phyloP scores from a whole-genome alignment of 441 rosid genomes.

The Adansonia grandidieri region DNA sequence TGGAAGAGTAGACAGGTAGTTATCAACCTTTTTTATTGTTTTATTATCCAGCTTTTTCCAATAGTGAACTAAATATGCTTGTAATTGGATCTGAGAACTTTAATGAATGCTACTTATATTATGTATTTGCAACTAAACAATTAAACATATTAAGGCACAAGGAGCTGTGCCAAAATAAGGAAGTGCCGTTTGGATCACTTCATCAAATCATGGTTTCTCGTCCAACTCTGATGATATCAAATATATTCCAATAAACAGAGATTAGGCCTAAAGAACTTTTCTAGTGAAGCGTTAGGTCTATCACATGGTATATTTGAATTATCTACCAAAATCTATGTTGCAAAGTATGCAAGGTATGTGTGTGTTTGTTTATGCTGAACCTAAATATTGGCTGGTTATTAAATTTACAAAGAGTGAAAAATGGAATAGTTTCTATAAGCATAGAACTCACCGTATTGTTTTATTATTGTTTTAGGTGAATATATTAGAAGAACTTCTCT shows the following conservation, averaged over 20 bases:
- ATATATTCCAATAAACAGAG: background rate
- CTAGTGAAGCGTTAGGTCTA: constrained; percentile 4
- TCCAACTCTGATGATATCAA: background rate
- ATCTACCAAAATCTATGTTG: background rate
- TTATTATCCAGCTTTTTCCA: background rate
- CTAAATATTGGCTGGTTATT: background rate
- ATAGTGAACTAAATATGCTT: constrained; percentile 13
- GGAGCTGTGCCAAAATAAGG: background rate
- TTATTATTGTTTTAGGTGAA: constrained; percentile 59
- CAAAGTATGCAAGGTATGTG: background rate
- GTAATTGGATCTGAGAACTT: constrained; percentile 10
- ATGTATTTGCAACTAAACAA: background rate
- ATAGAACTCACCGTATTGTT: constrained; percentile 26
- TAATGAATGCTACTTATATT: background rate
- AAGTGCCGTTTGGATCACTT: background rate
- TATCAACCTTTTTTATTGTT: constrained; percentile 25
- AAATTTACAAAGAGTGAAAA: background rate
- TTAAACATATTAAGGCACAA: background rate
- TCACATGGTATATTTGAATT: background rate
- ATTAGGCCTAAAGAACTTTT: background rate
- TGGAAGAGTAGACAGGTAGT: constrained; percentile 96
- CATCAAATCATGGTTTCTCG: background rate
- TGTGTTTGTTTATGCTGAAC: background rate
- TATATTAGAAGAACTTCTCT: constrained; percentile 81
- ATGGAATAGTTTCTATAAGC: background rate